Evolutionary conservation across 352 stramenopile species (phyloP).

Genomic region (Aphanomyces astaci): DNA sequence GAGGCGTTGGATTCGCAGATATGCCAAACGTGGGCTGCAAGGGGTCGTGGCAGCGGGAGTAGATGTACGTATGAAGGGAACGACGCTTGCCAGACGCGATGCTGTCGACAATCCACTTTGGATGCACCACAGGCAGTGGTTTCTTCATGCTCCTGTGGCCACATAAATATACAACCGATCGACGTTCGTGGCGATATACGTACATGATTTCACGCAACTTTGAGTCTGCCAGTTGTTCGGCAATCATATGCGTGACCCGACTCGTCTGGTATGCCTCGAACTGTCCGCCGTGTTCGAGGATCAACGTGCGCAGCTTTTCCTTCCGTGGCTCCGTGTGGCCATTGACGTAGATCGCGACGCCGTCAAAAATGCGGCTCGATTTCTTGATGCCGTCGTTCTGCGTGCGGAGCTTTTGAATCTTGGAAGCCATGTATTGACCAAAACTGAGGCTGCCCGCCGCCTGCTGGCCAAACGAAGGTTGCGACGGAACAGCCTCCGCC

Average conservation of each 20-base stretch:
- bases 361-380: constrained; percentile 41
- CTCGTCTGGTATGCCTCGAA: constrained; percentile 86
- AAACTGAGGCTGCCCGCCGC: constrained; percentile 34
- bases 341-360: constrained; percentile 82
- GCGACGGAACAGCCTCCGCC: not conserved
- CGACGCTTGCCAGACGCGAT: constrained; percentile 65
- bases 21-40: not conserved
- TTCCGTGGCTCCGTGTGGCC: constrained; percentile 79
- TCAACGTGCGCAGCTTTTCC: constrained; percentile 71
- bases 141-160: constrained; percentile 44
- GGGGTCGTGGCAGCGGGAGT: constrained; percentile 70
- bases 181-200: too few relatives aligned
- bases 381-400: constrained; percentile 44
- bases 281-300: constrained; percentile 68
- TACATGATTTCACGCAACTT: constrained; percentile 82
- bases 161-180: not conserved
- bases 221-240: constrained; percentile 69
- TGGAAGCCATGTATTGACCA: constrained; percentile 86
- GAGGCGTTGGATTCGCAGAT: not conserved
- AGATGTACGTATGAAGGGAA: constrained; percentile 72
- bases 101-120: constrained; percentile 89
- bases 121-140: constrained; percentile 70
- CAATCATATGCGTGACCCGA: constrained; percentile 82
- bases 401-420: constrained; percentile 81
- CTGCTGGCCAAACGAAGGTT: not conserved